phyloP scores from a whole-genome alignment of 1,139 yeast species.

The Suhomyces bolitotheri region DNA sequence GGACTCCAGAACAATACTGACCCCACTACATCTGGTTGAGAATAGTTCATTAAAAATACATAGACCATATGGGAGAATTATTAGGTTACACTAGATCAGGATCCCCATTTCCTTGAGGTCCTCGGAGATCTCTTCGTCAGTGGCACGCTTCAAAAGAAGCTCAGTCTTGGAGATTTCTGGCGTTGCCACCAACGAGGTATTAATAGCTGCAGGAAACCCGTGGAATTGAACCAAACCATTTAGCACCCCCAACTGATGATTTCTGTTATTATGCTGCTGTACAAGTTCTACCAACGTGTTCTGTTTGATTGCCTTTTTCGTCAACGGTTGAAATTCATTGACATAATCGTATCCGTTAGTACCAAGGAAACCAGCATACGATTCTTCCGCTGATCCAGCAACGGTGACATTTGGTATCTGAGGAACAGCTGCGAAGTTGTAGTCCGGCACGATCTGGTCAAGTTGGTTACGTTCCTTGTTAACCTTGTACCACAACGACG shows the following conservation, averaged over 20 bases:
- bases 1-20: no score
- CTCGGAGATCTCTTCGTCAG: conserved; percentile 61
- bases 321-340: conserved; percentile 40
- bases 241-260: conserved; percentile 57
- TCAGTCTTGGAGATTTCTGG: conserved; percentile 27
- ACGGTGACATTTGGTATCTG: conserved; percentile 27
- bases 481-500: conserved; percentile 89
- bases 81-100: no score
- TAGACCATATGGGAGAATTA: no score
- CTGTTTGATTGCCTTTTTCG: conserved; percentile 41
- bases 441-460: conserved; percentile 66
- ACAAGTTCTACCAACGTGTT: conserved; percentile 47
- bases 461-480: conserved; percentile 84
- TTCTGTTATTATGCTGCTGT: conserved; percentile 52
- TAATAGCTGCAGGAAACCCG: conserved; percentile 72
- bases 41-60: no score
- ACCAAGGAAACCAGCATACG: conserved; percentile 8
- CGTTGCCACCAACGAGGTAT: conserved; percentile 28
- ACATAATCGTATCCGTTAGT: conserved; percentile 12
- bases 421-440: conserved; percentile 39
- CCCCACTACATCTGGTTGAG: no score
- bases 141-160: conserved; percentile 49
- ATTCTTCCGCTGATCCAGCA: conserved; percentile 13
- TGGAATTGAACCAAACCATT: conserved; percentile 57
- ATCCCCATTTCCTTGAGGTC: conserved; percentile 58